These are phyloP conservation scores for Acephala macrosclerotiorum DNA, from an alignment of 2,329 filamentous ascomycete species.

Conservation along the genomic window DNA sequence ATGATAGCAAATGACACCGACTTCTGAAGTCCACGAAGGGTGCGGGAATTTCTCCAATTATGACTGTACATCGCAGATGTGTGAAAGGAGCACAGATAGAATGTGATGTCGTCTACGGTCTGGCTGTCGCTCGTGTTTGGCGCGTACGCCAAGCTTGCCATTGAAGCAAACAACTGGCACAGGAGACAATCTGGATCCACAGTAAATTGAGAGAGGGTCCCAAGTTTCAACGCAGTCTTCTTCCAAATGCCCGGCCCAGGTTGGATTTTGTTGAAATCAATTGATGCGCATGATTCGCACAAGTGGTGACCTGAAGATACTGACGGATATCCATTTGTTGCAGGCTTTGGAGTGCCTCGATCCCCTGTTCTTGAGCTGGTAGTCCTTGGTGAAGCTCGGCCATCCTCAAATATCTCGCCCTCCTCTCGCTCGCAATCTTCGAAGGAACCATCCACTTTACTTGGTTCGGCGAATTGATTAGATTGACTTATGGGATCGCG, in stretches of 20 bases:
- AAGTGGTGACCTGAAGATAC: conserved; percentile 8
- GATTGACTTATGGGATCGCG: neutral
- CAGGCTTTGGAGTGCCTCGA: neutral
- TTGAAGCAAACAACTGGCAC: conserved; percentile 14
- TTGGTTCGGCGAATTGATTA: neutral
- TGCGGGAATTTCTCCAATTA: conserved; percentile 14
- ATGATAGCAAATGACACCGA: conserved; percentile 17
- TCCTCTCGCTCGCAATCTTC: neutral
- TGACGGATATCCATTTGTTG: conserved; percentile 9
- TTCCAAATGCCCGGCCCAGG: conserved; percentile 14
- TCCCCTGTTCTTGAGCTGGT: conserved; percentile 7
- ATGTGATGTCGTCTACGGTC: conserved; percentile 12
- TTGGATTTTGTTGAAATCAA: conserved; percentile 16
- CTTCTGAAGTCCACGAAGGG: conserved; percentile 5
- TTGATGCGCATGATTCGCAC: conserved; percentile 6
- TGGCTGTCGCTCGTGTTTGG: conserved; percentile 13
- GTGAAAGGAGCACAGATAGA: conserved; percentile 15
- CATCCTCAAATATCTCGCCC: neutral
- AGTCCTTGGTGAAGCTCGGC: neutral
- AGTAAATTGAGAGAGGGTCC: conserved; percentile 16
- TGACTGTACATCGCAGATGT: conserved; percentile 18
- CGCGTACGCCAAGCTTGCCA: conserved; percentile 14
- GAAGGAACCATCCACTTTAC: neutral
- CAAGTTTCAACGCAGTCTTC: conserved; percentile 12
- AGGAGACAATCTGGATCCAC: conserved; percentile 13